phyloP scores from a whole-genome alignment of 1,139 yeast species.

The Diutina pseudorugosa region DNA sequence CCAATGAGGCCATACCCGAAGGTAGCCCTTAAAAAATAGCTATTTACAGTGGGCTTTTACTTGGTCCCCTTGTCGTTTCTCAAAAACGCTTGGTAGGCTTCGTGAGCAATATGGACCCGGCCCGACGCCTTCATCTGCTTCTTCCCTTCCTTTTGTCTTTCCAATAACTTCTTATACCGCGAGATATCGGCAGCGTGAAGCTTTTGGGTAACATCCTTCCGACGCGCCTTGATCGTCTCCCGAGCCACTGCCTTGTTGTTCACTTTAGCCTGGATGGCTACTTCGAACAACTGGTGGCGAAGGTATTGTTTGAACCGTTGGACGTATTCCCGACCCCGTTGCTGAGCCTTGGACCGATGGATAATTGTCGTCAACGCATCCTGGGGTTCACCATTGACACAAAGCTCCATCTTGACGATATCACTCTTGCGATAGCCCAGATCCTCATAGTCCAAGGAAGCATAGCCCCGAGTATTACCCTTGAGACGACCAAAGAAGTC shows the following conservation, averaged over 20 bases:
- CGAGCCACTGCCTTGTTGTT: conserved; percentile 75
- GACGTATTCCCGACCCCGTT: conserved; percentile 73
- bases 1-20: no score
- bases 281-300: conserved; percentile 78
- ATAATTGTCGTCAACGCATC: conserved; percentile 89
- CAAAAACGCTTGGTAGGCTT: conserved; percentile 69
- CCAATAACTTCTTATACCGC: conserved; percentile 77
- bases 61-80: conserved; percentile 10
- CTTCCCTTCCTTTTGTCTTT: conserved; percentile 89
- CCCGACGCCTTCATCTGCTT: conserved; percentile 75
- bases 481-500: conserved; percentile 91
- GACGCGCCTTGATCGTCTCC: conserved; percentile 84
- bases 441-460: conserved; percentile 90
- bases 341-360: conserved; percentile 68
- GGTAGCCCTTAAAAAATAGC: no score
- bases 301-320: conserved; percentile 68
- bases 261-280: conserved; percentile 86
- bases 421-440: conserved; percentile 74
- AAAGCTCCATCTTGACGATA: conserved; percentile 74
- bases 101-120: conserved; percentile 63
- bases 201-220: conserved; percentile 87
- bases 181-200: conserved; percentile 91
- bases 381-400: conserved; percentile 81
- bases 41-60: not conserved
- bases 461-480: conserved; percentile 85